Evolutionary conservation across 2,329 filamentous ascomycete genomes (phyloP).

Genomic region (Stagonosporopsis tanaceti): DNA sequence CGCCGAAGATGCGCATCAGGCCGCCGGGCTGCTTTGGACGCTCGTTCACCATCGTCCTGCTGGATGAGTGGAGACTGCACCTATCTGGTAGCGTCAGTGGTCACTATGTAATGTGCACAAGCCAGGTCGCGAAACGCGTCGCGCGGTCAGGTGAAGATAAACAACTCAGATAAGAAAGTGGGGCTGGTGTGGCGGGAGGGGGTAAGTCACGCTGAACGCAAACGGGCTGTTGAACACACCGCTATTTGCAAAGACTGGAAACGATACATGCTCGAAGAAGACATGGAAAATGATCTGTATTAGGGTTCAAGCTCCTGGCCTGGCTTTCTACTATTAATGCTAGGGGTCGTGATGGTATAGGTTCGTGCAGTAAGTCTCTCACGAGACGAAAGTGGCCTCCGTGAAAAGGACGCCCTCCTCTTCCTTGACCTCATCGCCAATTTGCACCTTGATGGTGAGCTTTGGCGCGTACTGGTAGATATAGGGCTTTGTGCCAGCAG

Average conservation of each 20-base stretch:
- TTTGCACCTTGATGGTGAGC: slow-evolving; percentile 81
- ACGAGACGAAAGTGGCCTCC: slow-evolving; percentile 96
- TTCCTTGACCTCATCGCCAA: slow-evolving; percentile 78
- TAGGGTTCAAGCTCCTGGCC: slow-evolving; percentile 47
- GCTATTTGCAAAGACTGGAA: neutral
- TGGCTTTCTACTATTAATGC: slow-evolving; percentile 43
- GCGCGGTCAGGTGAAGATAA: slow-evolving; percentile 27
- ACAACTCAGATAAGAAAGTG: slow-evolving; percentile 1
- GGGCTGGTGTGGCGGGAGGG: neutral
- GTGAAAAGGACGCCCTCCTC: slow-evolving; percentile 83
- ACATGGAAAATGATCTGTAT: slow-evolving; percentile 30
- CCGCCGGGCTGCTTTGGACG: slow-evolving; percentile 16
- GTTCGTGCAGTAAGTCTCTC: slow-evolving; percentile 32
- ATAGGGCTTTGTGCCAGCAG: slow-evolving; percentile 93
- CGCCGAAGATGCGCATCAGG: slow-evolving; percentile 20
- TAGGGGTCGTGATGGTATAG: slow-evolving; percentile 33
- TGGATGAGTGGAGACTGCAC: slow-evolving; percentile 5
- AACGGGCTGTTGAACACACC: neutral
- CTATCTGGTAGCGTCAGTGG: neutral
- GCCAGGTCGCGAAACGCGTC: slow-evolving; percentile 19
- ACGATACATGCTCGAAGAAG: neutral
- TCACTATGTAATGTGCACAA: neutral
- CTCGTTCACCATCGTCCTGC: slow-evolving; percentile 11
- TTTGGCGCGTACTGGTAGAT: slow-evolving; percentile 92
- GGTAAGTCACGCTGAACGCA: neutral